Evolutionary conservation across 495 filamentous ascomycete genomes (phyloP), one percentile per base, ranked within the genome.

Genomic region (Aspergillus biplanus): DNA sequence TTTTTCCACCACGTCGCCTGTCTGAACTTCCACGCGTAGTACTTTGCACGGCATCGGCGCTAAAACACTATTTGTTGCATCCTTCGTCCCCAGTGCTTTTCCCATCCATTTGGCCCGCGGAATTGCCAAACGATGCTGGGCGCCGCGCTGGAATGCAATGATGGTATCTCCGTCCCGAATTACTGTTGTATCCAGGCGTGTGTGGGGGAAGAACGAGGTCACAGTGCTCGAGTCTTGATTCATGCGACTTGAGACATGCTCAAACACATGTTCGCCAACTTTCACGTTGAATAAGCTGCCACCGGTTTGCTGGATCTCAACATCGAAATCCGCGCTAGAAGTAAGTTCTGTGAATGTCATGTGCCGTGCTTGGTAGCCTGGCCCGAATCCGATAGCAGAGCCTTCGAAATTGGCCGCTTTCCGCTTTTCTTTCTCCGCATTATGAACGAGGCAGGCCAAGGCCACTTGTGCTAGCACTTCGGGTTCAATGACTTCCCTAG

Each of bases 1-100:
- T 77, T 93, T 96, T 71, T 87, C 84, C 44, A 98, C 94, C 54
- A 70, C 75, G 64, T 93, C 88, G 0, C 95, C 96, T 59, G 89
- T 92, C 58, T 85, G 75, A 58, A 94, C 91, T 72, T 93, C 89
- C 34, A 96, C 92, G 56, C 91, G 85, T 62, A 97, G 75, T 6
- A 97, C 86, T 78, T 97, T 97, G 76, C 93, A 97, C 11, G 93
- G 93, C 93, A 97, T 97, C 1, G 93, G 93, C 31, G 93, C 90
- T 52, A 92, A 77, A 13, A 98, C 93, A 70, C 89, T 95, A 61
- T 94, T 94, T 18, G 86, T 78, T 0, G 85, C 82, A 69, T 96
- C 92, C 71, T 91, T 93, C 63, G 90, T 76, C 1, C 93, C 94
- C 9, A 96, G 76, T 6, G 91, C 93, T 73, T 94, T 93, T 64